These are phyloP conservation scores for Mesotaenium endlicherianum DNA, from an alignment of 139 green algal species.

Conservation along the genomic window DNA sequence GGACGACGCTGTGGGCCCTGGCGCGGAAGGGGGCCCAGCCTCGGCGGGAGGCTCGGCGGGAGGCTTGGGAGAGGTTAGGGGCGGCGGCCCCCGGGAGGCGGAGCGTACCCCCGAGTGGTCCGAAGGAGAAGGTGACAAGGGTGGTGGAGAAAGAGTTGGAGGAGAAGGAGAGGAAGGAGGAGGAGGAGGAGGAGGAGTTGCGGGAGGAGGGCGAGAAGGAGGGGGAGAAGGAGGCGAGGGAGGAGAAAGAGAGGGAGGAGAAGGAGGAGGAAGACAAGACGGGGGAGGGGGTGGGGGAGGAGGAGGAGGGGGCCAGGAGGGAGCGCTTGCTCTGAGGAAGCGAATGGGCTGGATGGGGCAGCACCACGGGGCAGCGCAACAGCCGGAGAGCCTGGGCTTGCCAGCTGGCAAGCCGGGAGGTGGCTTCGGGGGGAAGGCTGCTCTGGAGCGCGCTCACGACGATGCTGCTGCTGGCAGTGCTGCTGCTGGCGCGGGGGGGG, in stretches of 20 bases:
- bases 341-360: background rate
- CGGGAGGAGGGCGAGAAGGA: background rate
- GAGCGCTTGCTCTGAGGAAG: background rate
- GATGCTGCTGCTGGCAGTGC: background rate
- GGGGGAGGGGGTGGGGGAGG: background rate
- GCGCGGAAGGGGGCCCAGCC: background rate
- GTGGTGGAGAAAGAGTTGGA: background rate
- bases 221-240: background rate
- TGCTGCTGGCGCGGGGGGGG: background rate
- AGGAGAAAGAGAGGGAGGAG: background rate
- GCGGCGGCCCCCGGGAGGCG: background rate
- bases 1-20: background rate
- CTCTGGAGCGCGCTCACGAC: background rate
- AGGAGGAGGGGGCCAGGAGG: background rate
- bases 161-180: background rate
- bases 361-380: background rate
- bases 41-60: background rate
- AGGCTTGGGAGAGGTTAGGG: background rate
- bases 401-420: background rate
- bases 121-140: background rate
- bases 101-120: background rate
- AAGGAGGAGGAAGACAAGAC: background rate
- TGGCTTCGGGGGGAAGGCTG: background rate
- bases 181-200: background rate
- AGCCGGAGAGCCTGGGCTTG: background rate